Evolutionary conservation across 177 flowering plant species (phyloP).

Genomic region (Vitis hybrid): DNA sequence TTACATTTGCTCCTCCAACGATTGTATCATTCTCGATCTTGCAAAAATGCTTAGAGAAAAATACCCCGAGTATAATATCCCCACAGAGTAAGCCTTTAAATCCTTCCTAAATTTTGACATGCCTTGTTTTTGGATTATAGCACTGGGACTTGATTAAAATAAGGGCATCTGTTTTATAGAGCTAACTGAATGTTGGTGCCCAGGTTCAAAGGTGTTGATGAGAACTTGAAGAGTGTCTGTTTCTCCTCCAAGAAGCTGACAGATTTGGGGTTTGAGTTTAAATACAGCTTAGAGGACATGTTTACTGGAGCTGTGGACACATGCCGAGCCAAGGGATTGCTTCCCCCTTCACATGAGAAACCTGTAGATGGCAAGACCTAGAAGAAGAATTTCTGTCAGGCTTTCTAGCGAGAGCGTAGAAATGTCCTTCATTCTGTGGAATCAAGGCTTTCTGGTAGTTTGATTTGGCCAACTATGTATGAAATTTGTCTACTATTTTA

Average conservation of each 20-base stretch:
- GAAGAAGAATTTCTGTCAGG: background rate
- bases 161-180: background rate
- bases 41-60: constrained; percentile 48
- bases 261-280: constrained; percentile 63
- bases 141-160: background rate
- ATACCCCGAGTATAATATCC: constrained; percentile 61
- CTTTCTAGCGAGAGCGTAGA: too few species aligned
- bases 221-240: constrained; percentile 28
- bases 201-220: constrained; percentile 58
- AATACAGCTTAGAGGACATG: constrained; percentile 83
- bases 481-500: too few species aligned
- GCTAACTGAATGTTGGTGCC: background rate
- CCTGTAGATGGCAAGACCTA: background rate
- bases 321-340: constrained; percentile 58
- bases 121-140: too few species aligned
- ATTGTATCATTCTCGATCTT: constrained; percentile 46
- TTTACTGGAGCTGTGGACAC: constrained; percentile 63
- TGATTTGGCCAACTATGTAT: too few species aligned
- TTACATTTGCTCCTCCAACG: constrained; percentile 64
- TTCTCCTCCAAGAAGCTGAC: constrained; percentile 73
- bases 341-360: constrained; percentile 24
- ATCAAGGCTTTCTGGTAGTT: too few species aligned
- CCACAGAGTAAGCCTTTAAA: constrained; percentile 38
- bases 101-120: background rate
- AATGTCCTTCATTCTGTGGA: too few species aligned